These are phyloP conservation scores for Sambucus nigra DNA, from an alignment of 129 eudicot species.

Conservation along the genomic window DNA sequence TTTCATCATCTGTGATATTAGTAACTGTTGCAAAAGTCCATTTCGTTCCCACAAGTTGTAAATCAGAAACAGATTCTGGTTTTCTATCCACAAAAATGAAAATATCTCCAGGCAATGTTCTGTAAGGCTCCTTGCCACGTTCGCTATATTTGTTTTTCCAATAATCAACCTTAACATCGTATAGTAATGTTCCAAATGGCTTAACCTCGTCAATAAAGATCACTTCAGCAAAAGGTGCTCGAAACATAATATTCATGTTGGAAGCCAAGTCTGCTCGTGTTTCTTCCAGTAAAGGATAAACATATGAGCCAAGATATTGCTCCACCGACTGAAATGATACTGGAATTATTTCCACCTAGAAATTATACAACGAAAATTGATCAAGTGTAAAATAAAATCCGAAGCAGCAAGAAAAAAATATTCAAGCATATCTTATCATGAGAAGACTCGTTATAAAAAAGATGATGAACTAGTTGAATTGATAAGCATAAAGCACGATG, in stretches of 20 bases:
- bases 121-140: too few species aligned
- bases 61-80: slow-evolving; percentile 26
- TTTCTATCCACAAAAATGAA: too few species aligned
- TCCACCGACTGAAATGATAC: slow-evolving; percentile 20
- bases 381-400: too few species aligned
- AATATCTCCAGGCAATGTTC: too few species aligned
- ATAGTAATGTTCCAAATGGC: neutral
- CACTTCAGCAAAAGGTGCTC: slow-evolving; percentile 52
- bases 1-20: slow-evolving; percentile 20
- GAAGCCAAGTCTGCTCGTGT: slow-evolving; percentile 38
- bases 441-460: too few species aligned
- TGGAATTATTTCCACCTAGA: slow-evolving; percentile 47
- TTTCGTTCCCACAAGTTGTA: slow-evolving; percentile 21
- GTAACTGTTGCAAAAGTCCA: slow-evolving; percentile 39
- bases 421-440: too few species aligned
- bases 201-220: slow-evolving; percentile 4
- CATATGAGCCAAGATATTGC: slow-evolving; percentile 40
- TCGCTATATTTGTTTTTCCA: slow-evolving; percentile 48
- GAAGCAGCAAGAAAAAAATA: too few species aligned
- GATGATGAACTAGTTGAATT: too few species aligned
- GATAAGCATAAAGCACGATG: too few species aligned
- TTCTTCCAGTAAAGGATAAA: too few species aligned
- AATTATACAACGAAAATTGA: too few species aligned
- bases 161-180: slow-evolving; percentile 31
- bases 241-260: slow-evolving; percentile 27